phyloP scores from a whole-genome alignment of 768 basidiomycete genomes.

The Lentinus tigrinus region DNA sequence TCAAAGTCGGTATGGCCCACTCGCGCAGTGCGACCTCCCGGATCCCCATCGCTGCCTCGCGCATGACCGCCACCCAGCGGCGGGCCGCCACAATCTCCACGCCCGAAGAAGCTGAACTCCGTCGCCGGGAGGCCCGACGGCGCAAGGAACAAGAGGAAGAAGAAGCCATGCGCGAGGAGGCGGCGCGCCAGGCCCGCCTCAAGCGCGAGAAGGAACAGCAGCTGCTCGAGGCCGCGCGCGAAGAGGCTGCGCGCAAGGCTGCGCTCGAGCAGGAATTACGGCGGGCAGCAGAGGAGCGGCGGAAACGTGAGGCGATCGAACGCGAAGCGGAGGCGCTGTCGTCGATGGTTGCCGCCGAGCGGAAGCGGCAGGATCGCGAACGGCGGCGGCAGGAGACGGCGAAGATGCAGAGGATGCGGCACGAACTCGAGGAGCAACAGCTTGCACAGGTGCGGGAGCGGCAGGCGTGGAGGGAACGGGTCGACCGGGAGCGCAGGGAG shows the following conservation, averaged over 20 bases:
- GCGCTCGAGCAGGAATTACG: conserved; percentile 29
- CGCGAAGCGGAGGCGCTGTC: conserved; percentile 24
- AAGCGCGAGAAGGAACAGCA: conserved; percentile 25
- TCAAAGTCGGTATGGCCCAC: neutral
- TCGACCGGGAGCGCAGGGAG: conserved; percentile 18
- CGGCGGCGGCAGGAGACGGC: conserved; percentile 26
- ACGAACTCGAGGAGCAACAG: conserved; percentile 17
- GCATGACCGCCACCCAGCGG: conserved; percentile 4
- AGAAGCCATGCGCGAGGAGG: conserved; percentile 26
- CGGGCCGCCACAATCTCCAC: conserved; percentile 18
- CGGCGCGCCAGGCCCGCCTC: conserved; percentile 24
- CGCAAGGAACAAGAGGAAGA: conserved; percentile 17
- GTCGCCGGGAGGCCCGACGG: conserved; percentile 18
- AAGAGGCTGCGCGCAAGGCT: conserved; percentile 26
- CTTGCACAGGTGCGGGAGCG: conserved; percentile 16
- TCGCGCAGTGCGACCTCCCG: conserved; percentile 17
- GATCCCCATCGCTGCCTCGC: conserved; percentile 13
- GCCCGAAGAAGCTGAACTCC: conserved; percentile 17
- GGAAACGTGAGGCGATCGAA: conserved; percentile 22
- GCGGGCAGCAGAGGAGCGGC: conserved; percentile 24
- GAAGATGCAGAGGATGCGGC: conserved; percentile 24
- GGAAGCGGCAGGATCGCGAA: conserved; percentile 23
- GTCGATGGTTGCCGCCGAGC: conserved; percentile 16
- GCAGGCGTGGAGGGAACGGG: conserved; percentile 20
- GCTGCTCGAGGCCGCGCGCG: conserved; percentile 17